Evolutionary conservation across 208 protist species (phyloP).

Genomic region (Leishmania lainsoni): DNA sequence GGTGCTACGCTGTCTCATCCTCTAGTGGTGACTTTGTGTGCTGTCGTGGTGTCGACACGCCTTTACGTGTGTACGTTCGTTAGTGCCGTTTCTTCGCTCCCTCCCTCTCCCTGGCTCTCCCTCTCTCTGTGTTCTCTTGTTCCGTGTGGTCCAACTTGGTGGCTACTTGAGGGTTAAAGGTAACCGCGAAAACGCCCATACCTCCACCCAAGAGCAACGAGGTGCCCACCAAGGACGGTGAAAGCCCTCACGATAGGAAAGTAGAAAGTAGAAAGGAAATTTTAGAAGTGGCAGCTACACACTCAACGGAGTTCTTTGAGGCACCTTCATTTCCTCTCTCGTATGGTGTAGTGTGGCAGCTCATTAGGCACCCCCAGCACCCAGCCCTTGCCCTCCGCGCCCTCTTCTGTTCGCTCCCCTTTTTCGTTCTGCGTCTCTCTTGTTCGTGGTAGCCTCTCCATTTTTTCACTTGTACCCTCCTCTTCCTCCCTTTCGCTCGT

Average conservation of each 20-base stretch:
- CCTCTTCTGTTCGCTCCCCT: not conserved
- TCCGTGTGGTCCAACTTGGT: no score
- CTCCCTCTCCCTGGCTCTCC: not conserved
- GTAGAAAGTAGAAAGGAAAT: not conserved
- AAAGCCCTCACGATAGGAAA: not conserved
- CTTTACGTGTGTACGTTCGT: not conserved
- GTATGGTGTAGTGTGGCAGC: not conserved
- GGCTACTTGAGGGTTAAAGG: no score
- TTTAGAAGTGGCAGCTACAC: not conserved
- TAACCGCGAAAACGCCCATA: no score
- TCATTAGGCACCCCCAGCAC: not conserved
- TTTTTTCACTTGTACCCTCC: not conserved
- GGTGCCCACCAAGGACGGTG: no score
- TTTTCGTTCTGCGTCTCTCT: not conserved
- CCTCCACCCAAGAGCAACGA: no score
- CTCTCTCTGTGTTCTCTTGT: not conserved
- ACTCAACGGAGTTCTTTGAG: not conserved
- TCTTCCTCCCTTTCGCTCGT: not conserved
- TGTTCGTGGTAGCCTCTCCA: not conserved
- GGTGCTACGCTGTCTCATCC: not conserved
- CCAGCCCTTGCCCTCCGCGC: not conserved
- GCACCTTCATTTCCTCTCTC: not conserved
- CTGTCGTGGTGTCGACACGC: not conserved
- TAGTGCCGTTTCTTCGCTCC: not conserved
- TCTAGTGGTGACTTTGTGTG: not conserved